Conservation (phyloP, 2,329 filamentous ascomycete species). For the Exophiala calicioides region DNA sequence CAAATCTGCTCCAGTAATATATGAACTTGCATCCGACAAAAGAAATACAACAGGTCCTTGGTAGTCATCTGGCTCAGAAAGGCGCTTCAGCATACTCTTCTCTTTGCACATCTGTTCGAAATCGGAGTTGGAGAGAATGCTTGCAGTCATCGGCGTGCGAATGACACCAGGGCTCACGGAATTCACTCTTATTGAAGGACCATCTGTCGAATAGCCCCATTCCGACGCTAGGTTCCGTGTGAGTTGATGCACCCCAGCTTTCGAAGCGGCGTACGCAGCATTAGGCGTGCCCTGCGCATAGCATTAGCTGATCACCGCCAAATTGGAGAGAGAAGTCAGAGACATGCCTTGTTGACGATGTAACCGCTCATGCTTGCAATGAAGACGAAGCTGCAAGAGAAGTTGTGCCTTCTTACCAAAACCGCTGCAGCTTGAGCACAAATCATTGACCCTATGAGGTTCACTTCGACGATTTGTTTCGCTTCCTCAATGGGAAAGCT, state of each 20-base stretch:
- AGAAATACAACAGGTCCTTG: conserved; percentile 67
- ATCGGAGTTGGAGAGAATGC: conserved; percentile 15
- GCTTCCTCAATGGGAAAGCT: conserved; percentile 60
- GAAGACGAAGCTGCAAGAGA: conserved; percentile 70
- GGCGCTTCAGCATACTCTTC: conserved; percentile 78
- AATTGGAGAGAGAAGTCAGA: not conserved
- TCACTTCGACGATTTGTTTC: conserved; percentile 62
- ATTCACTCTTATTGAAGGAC: conserved; percentile 51
- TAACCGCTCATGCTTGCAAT: conserved; percentile 78
- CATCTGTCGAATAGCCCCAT: conserved; percentile 63
- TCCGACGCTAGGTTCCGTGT: conserved; percentile 65
- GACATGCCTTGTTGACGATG: conserved; percentile 60
- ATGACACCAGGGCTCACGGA: conserved; percentile 49
- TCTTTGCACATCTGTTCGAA: conserved; percentile 66
- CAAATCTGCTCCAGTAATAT: conserved; percentile 74
- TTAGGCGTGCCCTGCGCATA: conserved; percentile 6
- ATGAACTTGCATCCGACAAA: conserved; percentile 77
- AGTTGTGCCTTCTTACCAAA: conserved; percentile 32
- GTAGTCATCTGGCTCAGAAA: conserved; percentile 69
- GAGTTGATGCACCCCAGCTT: conserved; percentile 66
- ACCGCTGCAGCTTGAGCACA: conserved; percentile 39
- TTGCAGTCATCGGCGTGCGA: conserved; percentile 16
- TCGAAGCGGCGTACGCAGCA: conserved; percentile 68
- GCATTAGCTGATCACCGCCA: too few species aligned
- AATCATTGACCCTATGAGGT: conserved; percentile 66